Evolutionary conservation across 345 rosid species (phyloP).

Genomic region (Eucalyptus virginea): DNA sequence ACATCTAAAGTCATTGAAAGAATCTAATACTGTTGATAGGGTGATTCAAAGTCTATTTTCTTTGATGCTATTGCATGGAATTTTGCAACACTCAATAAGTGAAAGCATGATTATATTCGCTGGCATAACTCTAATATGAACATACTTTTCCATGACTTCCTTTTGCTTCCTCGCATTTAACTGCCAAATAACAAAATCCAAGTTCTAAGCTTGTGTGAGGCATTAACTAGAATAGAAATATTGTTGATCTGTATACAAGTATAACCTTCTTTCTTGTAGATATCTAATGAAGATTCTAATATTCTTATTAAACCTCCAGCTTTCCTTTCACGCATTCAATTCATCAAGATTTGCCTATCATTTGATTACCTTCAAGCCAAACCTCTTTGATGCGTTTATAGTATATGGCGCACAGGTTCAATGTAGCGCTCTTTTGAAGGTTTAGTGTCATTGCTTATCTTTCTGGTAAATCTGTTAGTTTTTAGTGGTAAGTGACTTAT

Average conservation of each 20-base stretch:
- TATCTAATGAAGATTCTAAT: too few relatives aligned
- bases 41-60: too few relatives aligned
- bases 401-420: constrained; percentile 40
- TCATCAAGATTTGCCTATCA: constrained; percentile 75
- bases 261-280: background rate
- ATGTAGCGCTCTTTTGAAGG: constrained; percentile 76
- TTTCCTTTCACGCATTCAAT: constrained; percentile 63
- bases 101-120: background rate
- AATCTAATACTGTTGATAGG: too few relatives aligned
- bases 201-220: background rate
- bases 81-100: background rate
- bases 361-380: constrained; percentile 39
- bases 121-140: background rate
- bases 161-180: background rate
- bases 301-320: constrained; percentile 5
- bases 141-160: background rate
- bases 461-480: background rate
- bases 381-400: constrained; percentile 1
- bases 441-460: background rate
- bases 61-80: background rate
- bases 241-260: background rate
- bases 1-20: too few relatives aligned
- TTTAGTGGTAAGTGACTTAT: background rate
- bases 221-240: background rate
- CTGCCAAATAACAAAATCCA: background rate